Percentiles rank a stretch among this genome's conserved stretches.
Evolutionary conservation across 805 yeast genomes (phyloP).

Genomic region (Suhomyces pyralidae): DNA sequence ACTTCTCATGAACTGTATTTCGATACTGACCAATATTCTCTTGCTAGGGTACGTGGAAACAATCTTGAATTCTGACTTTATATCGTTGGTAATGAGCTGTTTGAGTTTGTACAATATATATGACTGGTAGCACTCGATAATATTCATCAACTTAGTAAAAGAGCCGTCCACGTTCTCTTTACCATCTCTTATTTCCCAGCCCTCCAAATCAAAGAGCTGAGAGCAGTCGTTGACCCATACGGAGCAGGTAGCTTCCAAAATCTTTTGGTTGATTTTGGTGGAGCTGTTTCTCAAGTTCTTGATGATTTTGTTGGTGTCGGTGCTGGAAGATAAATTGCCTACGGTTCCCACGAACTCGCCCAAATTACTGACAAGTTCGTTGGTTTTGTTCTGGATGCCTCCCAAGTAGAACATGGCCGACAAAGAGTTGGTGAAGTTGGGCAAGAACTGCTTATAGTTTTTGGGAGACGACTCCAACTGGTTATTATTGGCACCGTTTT

Average conservation of each 20-base stretch:
- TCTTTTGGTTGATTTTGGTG: conserved; percentile 32
- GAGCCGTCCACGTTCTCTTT: conserved; percentile 10
- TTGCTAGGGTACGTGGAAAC: conserved; percentile 39
- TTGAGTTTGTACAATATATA: conserved; percentile 32
- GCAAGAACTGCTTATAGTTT: conserved; percentile 35
- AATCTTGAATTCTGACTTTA: conserved; percentile 23
- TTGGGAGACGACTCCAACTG: conserved; percentile 37
- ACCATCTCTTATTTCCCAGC: conserved; percentile 25
- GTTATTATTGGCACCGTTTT: conserved; percentile 21
- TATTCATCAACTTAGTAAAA: conserved; percentile 33
- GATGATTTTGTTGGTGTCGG: conserved; percentile 36
- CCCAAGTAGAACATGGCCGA: conserved; percentile 37
- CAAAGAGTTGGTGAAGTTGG: conserved; percentile 39
- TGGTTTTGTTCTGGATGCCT: conserved; percentile 24
- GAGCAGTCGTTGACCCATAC: conserved; percentile 46
- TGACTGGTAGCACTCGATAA: conserved; percentile 35
- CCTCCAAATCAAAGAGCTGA: conserved; percentile 43
- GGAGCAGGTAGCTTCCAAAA: conserved; percentile 41
- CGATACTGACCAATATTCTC: conserved; percentile 38
- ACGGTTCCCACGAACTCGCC: conserved; percentile 31
- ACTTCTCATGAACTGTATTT: conserved; percentile 45
- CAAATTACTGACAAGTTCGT: conserved; percentile 26
- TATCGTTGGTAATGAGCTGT: conserved; percentile 20
- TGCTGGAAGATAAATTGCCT: conserved; percentile 30
- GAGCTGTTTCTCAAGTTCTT: conserved; percentile 34